Evolutionary conservation across 2,329 filamentous ascomycete species (phyloP).

Genomic region (Triangularia verruculosa): DNA sequence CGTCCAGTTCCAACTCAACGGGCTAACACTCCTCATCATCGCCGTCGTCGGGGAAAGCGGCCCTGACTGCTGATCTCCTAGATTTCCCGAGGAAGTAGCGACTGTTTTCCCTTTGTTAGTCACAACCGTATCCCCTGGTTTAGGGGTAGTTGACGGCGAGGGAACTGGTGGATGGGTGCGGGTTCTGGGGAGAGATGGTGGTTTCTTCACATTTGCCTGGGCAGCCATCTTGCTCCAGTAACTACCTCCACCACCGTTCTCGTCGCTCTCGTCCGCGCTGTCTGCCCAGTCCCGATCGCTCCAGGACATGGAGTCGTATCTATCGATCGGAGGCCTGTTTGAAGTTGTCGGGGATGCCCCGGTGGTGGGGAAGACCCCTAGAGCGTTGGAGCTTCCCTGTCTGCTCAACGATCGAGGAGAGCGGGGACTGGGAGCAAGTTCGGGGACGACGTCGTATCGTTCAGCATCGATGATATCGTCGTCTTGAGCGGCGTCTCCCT

Average conservation of each 20-base stretch:
- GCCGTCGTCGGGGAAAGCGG: background rate
- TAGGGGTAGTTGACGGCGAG: background rate
- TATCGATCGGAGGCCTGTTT: slow-evolving; percentile 30
- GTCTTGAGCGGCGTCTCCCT: background rate
- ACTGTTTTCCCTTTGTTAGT: background rate
- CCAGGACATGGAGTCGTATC: slow-evolving; percentile 59
- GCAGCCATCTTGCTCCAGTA: background rate
- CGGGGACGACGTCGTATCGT: slow-evolving; percentile 2
- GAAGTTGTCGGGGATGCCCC: slow-evolving; percentile 21
- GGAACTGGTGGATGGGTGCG: background rate
- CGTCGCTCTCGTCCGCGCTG: slow-evolving; percentile 46
- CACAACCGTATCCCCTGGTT: background rate
- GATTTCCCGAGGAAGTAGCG: background rate
- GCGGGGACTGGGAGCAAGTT: background rate
- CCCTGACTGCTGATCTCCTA: background rate
- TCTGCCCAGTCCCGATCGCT: slow-evolving; percentile 64
- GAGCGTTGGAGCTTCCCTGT: slow-evolving; percentile 9
- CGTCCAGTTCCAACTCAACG: slow-evolving; percentile 29
- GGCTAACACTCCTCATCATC: slow-evolving; percentile 20
- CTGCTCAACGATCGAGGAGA: background rate
- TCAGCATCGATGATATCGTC: background rate
- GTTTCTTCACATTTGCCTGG: background rate
- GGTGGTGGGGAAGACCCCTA: slow-evolving; percentile 12
- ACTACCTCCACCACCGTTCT: slow-evolving; percentile 10
- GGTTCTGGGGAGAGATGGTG: background rate